Percentiles rank a stretch among this genome's conserved stretches.
Conservation (phyloP, 2,329 filamentous ascomycete species). For the Sarocladium oryzae region DNA sequence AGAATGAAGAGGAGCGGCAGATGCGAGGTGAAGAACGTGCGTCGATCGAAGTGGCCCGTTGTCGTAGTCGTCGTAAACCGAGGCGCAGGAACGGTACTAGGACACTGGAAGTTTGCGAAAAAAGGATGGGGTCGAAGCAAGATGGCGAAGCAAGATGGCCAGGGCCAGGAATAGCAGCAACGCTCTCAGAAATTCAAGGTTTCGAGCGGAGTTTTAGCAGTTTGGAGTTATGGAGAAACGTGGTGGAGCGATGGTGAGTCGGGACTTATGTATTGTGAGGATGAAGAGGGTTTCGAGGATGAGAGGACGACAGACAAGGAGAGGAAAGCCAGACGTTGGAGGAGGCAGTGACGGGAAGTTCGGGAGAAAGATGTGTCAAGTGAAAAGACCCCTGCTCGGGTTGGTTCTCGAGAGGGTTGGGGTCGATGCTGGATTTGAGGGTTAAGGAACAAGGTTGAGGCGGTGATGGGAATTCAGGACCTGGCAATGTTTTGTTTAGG, state of each 20-base stretch:
- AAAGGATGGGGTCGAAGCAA: neutral
- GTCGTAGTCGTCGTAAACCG: neutral
- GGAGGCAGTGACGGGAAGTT: neutral
- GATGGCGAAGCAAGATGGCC: too few relatives aligned
- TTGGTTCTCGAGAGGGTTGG: neutral
- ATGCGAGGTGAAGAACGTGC: neutral
- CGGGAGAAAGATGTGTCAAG: neutral
- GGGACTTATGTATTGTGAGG: neutral
- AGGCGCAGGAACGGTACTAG: neutral
- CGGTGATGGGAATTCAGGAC: neutral
- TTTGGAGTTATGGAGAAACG: neutral
- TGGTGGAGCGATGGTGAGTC: neutral
- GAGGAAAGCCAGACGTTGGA: neutral
- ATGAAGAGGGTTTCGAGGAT: neutral
- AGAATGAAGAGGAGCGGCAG: neutral
- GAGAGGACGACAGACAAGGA: neutral
- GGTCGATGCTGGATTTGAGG: conserved; percentile 6
- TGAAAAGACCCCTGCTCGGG: neutral
- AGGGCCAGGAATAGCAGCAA: neutral
- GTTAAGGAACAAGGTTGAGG: conserved; percentile 3
- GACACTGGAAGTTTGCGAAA: neutral
- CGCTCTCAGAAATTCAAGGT: neutral
- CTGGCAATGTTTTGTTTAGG: too few relatives aligned
- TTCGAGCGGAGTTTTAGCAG: neutral
- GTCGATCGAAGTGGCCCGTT: neutral